Conservation (phyloP, 352 stramenopile genomes). For the Phytophthora pseudosyringae region DNA sequence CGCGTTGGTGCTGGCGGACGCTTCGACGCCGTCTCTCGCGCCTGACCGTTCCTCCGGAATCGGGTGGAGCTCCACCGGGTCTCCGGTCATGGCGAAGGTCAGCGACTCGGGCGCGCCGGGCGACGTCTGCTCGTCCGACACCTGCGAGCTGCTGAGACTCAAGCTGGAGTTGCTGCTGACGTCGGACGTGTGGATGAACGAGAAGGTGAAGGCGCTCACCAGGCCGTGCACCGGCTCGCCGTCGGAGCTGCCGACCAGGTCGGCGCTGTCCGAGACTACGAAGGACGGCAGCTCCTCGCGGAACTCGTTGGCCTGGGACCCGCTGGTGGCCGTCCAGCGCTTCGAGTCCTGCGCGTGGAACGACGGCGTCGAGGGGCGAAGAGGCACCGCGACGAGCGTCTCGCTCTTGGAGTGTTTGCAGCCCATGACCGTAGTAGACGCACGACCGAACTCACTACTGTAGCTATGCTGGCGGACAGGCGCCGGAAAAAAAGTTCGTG, state of each 20-base stretch:
- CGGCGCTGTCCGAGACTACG: slow-evolving; percentile 50
- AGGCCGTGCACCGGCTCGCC: slow-evolving; percentile 64
- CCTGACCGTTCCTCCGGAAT: slow-evolving; percentile 43
- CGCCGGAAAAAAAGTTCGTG: background rate
- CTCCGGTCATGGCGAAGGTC: slow-evolving; percentile 28
- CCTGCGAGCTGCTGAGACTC: slow-evolving; percentile 16
- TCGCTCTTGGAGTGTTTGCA: slow-evolving; percentile 68
- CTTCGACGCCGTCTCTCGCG: slow-evolving; percentile 10
- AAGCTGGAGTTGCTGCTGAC: slow-evolving; percentile 38
- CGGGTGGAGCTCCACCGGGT: slow-evolving; percentile 32
- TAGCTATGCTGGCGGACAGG: slow-evolving; percentile 26
- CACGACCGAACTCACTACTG: no score
- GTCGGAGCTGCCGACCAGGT: slow-evolving; percentile 57
- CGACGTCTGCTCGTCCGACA: slow-evolving; percentile 19
- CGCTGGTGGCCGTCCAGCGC: slow-evolving; percentile 19
- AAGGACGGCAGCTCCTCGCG: slow-evolving; percentile 53
- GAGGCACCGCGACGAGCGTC: slow-evolving; percentile 22
- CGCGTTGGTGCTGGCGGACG: slow-evolving; percentile 5
- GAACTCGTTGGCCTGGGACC: slow-evolving; percentile 37
- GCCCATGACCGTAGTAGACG: slow-evolving; percentile 43
- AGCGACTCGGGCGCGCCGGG: slow-evolving; percentile 25
- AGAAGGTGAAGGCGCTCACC: slow-evolving; percentile 72
- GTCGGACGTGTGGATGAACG: slow-evolving; percentile 71
- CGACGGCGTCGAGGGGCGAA: slow-evolving; percentile 42
- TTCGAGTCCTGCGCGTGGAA: slow-evolving; percentile 32